A percentile compares a stretch with the other conserved stretches of the same genome.
Evolutionary conservation across 352 stramenopile genomes (phyloP).

Genomic region (Phytophthora nicotianae): DNA sequence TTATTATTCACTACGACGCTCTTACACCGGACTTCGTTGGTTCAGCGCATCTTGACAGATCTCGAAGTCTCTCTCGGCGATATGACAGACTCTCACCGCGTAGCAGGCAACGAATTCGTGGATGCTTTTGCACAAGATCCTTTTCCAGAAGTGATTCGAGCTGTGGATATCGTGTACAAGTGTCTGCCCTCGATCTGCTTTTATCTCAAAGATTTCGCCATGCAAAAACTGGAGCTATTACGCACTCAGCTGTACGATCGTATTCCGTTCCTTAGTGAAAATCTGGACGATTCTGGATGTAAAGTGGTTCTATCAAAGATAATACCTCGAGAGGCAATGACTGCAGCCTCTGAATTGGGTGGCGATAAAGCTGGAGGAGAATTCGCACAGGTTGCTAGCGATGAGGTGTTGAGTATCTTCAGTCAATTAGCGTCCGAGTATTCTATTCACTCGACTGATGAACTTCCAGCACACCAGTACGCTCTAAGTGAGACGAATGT

Average conservation of each 20-base stretch:
- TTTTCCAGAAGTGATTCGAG: conserved; percentile 26
- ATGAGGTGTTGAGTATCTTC: conserved; percentile 44
- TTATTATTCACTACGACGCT: neutral
- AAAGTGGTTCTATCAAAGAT: conserved; percentile 32
- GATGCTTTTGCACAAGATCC: conserved; percentile 27
- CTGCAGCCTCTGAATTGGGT: conserved; percentile 28
- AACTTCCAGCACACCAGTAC: conserved; percentile 19
- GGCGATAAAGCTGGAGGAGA: conserved; percentile 21
- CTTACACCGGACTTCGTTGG: neutral
- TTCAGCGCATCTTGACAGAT: conserved; percentile 45
- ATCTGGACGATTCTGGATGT: conserved; percentile 8
- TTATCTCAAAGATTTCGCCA: conserved; percentile 43
- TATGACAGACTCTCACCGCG: conserved; percentile 36
- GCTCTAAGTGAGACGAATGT: conserved; percentile 37
- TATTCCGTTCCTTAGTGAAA: conserved; percentile 49
- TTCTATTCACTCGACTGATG: conserved; percentile 35
- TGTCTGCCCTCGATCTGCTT: conserved; percentile 52
- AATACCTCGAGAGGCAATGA: conserved; percentile 34
- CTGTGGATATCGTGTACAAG: conserved; percentile 37
- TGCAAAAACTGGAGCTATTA: conserved; percentile 45
- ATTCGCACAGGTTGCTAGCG: conserved; percentile 29
- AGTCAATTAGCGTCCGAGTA: conserved; percentile 41
- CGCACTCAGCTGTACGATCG: conserved; percentile 34
- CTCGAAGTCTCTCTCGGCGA: conserved; percentile 52
- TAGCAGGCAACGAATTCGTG: conserved; percentile 47